Conservation (phyloP, 148 eudicot genomes). For the Vaccinium macrocarpon region DNA sequence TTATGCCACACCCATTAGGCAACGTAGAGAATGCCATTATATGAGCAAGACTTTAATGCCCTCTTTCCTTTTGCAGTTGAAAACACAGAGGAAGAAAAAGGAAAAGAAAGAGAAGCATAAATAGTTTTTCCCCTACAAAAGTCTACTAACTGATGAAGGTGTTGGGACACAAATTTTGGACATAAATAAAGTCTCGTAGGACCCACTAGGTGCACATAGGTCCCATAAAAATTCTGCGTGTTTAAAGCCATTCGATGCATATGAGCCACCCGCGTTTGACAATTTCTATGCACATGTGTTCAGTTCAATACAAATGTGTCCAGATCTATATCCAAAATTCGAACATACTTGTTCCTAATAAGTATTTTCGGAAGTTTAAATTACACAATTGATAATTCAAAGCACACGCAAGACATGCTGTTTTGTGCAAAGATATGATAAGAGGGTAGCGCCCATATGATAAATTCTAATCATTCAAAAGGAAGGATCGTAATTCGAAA, state of each 20-base stretch:
- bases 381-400: background rate
- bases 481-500: background rate
- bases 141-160: background rate
- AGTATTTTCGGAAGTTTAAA: background rate
- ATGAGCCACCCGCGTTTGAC: background rate
- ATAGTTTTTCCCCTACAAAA: background rate
- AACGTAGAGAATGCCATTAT: background rate
- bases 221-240: no score
- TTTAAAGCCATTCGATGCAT: background rate
- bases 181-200: no score
- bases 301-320: background rate
- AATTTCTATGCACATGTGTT: background rate
- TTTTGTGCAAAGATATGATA: background rate
- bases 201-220: no score
- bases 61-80: background rate
- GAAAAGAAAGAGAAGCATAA: background rate
- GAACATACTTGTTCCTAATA: background rate
- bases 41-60: background rate
- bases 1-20: slow-evolving; percentile 4
- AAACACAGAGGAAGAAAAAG: background rate
- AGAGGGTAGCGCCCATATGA: background rate
- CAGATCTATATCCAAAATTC: background rate
- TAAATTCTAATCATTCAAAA: background rate
- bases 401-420: background rate
- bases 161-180: background rate